Conservation (phyloP, 2,329 filamentous ascomycete genomes). For the Endocalyx cinctus region DNA sequence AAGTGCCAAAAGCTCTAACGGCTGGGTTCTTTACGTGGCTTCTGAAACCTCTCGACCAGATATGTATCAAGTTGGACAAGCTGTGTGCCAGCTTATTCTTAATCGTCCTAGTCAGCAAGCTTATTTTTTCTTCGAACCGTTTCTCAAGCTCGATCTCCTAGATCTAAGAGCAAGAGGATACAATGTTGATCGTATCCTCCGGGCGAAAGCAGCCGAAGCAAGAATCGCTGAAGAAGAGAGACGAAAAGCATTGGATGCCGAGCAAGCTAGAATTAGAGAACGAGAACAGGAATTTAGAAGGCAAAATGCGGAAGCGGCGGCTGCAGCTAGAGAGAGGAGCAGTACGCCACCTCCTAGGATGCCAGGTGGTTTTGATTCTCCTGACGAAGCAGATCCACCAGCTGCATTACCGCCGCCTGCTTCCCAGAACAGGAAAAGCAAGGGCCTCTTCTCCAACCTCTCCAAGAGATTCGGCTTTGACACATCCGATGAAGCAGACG, state of each 20-base stretch:
- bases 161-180: slow-evolving; percentile 84
- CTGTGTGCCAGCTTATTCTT: slow-evolving; percentile 75
- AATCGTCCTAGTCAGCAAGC: slow-evolving; percentile 82
- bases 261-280: slow-evolving; percentile 63
- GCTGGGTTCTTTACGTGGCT: slow-evolving; percentile 72
- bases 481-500: slow-evolving; percentile 35
- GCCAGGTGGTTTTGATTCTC: slow-evolving; percentile 64
- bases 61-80: slow-evolving; percentile 88
- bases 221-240: slow-evolving; percentile 80
- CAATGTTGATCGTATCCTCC: slow-evolving; percentile 91
- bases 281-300: slow-evolving; percentile 43
- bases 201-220: slow-evolving; percentile 81
- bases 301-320: slow-evolving; percentile 37
- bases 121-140: slow-evolving; percentile 84
- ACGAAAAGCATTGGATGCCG: slow-evolving; percentile 67
- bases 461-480: slow-evolving; percentile 66
- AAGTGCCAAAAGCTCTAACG: slow-evolving; percentile 47
- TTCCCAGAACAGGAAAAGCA: slow-evolving; percentile 39
- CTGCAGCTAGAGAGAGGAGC: slow-evolving; percentile 32
- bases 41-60: slow-evolving; percentile 61
- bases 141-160: slow-evolving; percentile 78
- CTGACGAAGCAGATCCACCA: slow-evolving; percentile 12
- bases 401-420: slow-evolving; percentile 22
- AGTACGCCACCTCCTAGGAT: slow-evolving; percentile 49
- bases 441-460: slow-evolving; percentile 63